Evolutionary conservation across 129 eudicot genomes (phyloP).

Genomic region (Rutidosis leptorrhynchoides): DNA sequence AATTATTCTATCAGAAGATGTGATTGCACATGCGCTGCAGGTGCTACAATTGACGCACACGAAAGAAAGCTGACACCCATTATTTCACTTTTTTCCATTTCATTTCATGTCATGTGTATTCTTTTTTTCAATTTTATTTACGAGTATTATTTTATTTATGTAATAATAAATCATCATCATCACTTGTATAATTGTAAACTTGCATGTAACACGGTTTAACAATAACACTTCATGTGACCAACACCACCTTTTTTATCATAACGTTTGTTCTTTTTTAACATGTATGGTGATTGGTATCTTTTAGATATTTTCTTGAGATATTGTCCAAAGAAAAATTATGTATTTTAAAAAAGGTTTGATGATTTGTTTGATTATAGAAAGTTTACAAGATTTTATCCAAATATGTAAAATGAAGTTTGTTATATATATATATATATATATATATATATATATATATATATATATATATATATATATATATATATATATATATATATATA

Average conservation of each 20-base stretch:
- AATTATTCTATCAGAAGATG: constrained; percentile 28
- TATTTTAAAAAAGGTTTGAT: background rate
- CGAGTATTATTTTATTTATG: background rate
- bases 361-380: background rate
- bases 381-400: background rate
- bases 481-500: no score
- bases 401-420: background rate
- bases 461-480: no score
- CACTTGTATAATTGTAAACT: background rate
- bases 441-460: no score
- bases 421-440: background rate
- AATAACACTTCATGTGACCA: constrained; percentile 8
- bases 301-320: background rate
- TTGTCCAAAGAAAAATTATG: background rate
- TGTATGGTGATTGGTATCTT: background rate
- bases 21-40: constrained; percentile 38
- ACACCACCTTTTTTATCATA: background rate
- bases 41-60: constrained; percentile 26
- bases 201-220: background rate
- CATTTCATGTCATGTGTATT: background rate
- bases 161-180: background rate
- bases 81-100: constrained; percentile 20
- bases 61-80: constrained; percentile 32
- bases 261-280: background rate
- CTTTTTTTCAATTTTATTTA: background rate